A percentile compares a stretch with the other conserved stretches of the same genome.
These are phyloP conservation scores for Plasmodium coatneyi DNA, from an alignment of 169 alveolate genomes.

Conservation along the genomic window DNA sequence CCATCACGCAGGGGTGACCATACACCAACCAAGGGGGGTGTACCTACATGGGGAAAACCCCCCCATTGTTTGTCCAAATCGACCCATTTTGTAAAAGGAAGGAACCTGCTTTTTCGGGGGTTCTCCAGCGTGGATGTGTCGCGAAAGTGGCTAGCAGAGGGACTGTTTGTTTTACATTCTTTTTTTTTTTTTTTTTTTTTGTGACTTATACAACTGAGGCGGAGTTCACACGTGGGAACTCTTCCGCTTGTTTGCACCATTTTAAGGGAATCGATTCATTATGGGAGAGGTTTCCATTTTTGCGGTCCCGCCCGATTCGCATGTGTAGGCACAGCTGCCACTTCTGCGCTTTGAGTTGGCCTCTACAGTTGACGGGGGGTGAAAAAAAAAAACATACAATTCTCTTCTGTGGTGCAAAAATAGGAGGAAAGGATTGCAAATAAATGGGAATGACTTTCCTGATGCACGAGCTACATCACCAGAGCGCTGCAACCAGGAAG, in stretches of 20 bases:
- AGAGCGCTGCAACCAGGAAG: not conserved
- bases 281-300: not conserved
- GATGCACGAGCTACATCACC: not conserved
- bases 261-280: not conserved
- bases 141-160: not conserved
- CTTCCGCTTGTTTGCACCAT: not conserved
- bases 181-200: too few relatives aligned
- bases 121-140: not conserved
- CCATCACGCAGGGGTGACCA: conserved; percentile 3
- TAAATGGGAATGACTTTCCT: not conserved
- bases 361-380: not conserved
- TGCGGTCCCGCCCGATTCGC: not conserved
- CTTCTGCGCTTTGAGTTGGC: not conserved
- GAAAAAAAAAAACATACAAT: too few relatives aligned
- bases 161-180: not conserved
- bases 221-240: not conserved
- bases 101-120: not conserved
- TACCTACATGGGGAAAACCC: not conserved
- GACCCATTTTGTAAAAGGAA: not conserved
- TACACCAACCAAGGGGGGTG: not conserved
- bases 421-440: not conserved
- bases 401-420: not conserved
- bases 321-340: not conserved
- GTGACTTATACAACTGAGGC: not conserved
- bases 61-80: not conserved